Evolutionary conservation across 2,329 filamentous ascomycete species (phyloP), one percentile per base, ranked within the genome.

Genomic region (Macrophomina pseudophaseolina): DNA sequence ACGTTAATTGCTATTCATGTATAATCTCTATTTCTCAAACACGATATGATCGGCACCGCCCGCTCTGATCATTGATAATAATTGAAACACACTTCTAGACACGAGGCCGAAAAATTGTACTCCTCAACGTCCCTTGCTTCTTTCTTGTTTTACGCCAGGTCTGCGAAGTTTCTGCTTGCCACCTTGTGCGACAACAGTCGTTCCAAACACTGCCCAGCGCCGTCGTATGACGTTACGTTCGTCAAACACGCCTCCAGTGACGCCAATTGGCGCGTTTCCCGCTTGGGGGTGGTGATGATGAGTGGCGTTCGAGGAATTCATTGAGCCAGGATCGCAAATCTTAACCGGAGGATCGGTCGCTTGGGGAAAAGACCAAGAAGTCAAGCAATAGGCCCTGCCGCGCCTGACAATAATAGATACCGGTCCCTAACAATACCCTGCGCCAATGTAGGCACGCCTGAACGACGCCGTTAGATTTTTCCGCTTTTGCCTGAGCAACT

Each of bases 1-100:
- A 23, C 28, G 14, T 23, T 7, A 28, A 6, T 33, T 48, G n/a
- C 42, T 18, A 12, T 48, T 60, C 56, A 60, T 48, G 56, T 60
- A 48, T 48, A 60, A 60, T 60, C n/a, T 60, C 56, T 48, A 48
- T 30, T 35, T 16, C 35, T 48, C 28, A 54, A 44, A 8, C 23
- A 30, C 51, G 30, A 53, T 30, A 23, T 30, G 16, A 46, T 14
- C 40, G 12, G 23, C 53, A 35, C 23, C 18, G 35, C 40, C 56
- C 16, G 38, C n/a, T 38, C 28, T 18, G 5, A 60, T 28, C 54
- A 12, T 33, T 46, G 54, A 23, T 59, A 60, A 33, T 60, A 60
- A 48, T 60, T 30, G 42, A 60, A 60, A 60, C 28, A 11, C 28
- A 16, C 40, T 28, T n/a, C 56, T 30, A 32, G 23, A 18, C 18